Evolutionary conservation across 2,329 filamentous ascomycete genomes (phyloP), one percentile per base, ranked within the genome.

Genomic region (Dactylonectria macrodidyma): DNA sequence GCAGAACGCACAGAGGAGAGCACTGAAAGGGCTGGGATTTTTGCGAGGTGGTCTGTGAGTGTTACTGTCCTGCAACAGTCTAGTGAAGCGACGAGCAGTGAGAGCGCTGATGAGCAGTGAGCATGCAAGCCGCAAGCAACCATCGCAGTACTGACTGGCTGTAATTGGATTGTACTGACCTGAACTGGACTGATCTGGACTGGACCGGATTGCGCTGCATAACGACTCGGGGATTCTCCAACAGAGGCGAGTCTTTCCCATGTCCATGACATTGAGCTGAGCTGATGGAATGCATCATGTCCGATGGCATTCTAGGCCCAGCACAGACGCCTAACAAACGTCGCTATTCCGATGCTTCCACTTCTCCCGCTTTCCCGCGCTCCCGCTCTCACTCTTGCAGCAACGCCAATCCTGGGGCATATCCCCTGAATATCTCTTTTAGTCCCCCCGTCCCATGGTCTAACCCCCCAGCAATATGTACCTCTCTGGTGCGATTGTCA

Each of bases 391-490:
- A 38, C 26, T 30, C 26, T 64, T 19, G 19, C 65, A 68, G 66
- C 68, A 74, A 52, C 62, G 68, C 59, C 59, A 75, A 74, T 72
- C 73, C 73, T 75, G 69, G 73, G 73, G 71, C 70, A 73, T 61
- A 59, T 56, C 47, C 69, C 65, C 61, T 65, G 50, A 63, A 36
- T 36, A 54, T 54, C n/a, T 34, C 50, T 9, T 14, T 50, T 14
- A 30, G 50, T 26, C 46, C 16, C 26, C 26, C 26, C 26, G 19
- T 19, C 19, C 19, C 19, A 19, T 19, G 19, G 19, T 19, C 19
- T 7, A 30, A 30, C 26, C 26, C 26, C 26, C 26, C 26, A 7
- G 19, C 19, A 5, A 30, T 7, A 34, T 16, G 50, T 34, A 19
- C 50, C 50, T 52, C 10, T 52, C 50, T 54, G 51, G 30, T 54